Conservation (phyloP, 345 rosid genomes). For the Cardiospermum halicacabum region DNA sequence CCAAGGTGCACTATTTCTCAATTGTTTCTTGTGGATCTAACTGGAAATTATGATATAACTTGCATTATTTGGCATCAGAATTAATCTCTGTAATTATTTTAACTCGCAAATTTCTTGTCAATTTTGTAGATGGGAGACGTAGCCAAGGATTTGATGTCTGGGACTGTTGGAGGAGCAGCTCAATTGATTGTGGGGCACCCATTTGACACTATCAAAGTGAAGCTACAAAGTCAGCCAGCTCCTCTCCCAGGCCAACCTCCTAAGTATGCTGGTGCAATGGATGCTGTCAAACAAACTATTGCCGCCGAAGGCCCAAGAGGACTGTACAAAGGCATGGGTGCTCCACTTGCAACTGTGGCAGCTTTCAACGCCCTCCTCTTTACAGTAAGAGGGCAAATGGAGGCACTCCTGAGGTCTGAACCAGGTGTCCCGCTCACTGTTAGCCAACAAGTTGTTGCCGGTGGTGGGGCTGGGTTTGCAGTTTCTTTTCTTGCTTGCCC, state of each 20-base stretch:
- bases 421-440: constrained; percentile 76
- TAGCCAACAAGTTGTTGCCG: constrained; percentile 72
- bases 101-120: constrained; percentile 1
- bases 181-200: constrained; percentile 90
- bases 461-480: constrained; percentile 93
- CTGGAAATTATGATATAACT: not conserved
- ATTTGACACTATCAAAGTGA: constrained; percentile 96
- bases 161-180: constrained; percentile 96
- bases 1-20: not conserved
- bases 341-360: constrained; percentile 97
- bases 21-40: not conserved
- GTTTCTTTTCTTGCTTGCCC: constrained; percentile 99
- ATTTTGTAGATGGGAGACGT: constrained; percentile 77
- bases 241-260: constrained; percentile 78
- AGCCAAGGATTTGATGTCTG: constrained; percentile 80
- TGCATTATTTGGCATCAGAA: not conserved
- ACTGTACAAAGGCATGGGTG: constrained; percentile 98
- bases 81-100: not conserved
- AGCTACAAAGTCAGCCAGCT: constrained; percentile 95
- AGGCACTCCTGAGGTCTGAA: constrained; percentile 71
- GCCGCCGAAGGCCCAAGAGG: constrained; percentile 94
- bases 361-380: constrained; percentile 95
- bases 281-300: constrained; percentile 81
- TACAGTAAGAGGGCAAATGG: constrained; percentile 94
- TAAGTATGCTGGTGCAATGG: constrained; percentile 73